Percentiles rank a stretch among this genome's conserved stretches.
These are phyloP conservation scores for Annona squamosa DNA, from an alignment of 164 flowering plant genomes.

Conservation along the genomic window DNA sequence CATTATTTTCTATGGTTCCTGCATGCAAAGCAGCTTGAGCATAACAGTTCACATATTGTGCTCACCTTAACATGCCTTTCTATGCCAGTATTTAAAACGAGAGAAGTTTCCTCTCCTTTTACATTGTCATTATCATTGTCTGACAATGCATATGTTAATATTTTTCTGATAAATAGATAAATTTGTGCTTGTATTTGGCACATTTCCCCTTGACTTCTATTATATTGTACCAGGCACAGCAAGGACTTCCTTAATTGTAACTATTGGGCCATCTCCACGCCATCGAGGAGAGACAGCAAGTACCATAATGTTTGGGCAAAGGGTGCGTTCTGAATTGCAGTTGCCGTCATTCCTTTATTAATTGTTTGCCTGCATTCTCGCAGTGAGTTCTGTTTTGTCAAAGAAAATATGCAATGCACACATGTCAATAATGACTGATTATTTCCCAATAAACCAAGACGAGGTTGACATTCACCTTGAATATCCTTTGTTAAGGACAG, in stretches of 20 bases:
- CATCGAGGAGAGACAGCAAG: constrained; percentile 97
- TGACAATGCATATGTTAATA: too few species aligned
- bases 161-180: not conserved
- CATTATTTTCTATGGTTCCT: not conserved
- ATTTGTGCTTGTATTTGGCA: not conserved
- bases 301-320: constrained; percentile 96
- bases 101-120: too few species aligned
- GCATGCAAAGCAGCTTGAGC: not conserved
- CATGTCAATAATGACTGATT: not conserved
- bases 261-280: constrained; percentile 97
- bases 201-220: not conserved
- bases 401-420: not conserved
- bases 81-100: too few species aligned
- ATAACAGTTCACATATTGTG: not conserved
- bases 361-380: not conserved
- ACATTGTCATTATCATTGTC: too few species aligned
- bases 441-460: not conserved
- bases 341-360: not conserved
- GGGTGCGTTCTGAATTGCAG: constrained; percentile 36
- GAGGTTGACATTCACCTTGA: not conserved
- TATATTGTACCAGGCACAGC: constrained; percentile 62
- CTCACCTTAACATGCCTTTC: not conserved
- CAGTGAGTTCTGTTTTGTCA: not conserved
- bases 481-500: not conserved
- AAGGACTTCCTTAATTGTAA: constrained; percentile 85